Evolutionary conservation across 176 grass and related monocot species (phyloP).

Genomic region (Oryza australiensis): DNA sequence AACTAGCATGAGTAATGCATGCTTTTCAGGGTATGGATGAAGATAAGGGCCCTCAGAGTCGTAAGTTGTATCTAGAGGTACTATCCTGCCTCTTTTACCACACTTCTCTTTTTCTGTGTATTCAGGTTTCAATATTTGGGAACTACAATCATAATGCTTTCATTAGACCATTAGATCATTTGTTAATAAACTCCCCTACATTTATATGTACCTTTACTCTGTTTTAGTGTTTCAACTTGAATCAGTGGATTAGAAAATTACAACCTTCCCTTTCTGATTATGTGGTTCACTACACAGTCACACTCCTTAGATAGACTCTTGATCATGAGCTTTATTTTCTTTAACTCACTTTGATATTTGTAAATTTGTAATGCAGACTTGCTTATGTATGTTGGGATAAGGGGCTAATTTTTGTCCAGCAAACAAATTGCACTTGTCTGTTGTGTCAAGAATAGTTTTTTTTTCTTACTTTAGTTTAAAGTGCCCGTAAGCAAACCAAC

Average conservation of each 20-base stretch:
- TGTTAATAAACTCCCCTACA: neutral
- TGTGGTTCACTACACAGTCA: neutral
- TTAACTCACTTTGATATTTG: neutral
- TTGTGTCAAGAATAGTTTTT: neutral
- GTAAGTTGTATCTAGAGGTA: slow-evolving; percentile 72
- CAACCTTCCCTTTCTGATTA: neutral
- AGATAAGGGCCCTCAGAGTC: slow-evolving; percentile 59
- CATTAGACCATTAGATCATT: neutral
- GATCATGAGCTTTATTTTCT: neutral
- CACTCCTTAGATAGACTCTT: neutral
- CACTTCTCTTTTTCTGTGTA: neutral
- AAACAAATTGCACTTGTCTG: neutral
- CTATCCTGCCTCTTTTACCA: neutral
- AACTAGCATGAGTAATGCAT: neutral
- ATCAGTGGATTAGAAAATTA: neutral
- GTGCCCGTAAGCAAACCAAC: slow-evolving; percentile 16
- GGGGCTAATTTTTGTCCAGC: neutral
- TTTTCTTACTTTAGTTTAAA: neutral
- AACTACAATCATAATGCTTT: neutral
- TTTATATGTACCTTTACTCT: slow-evolving; percentile 5
- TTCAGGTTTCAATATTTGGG: neutral
- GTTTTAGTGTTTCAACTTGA: neutral
- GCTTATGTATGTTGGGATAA: neutral
- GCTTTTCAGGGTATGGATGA: slow-evolving; percentile 52
- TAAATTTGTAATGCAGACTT: neutral